Conservation (phyloP, 169 alveolate species). For the Babesia bigemina region DNA sequence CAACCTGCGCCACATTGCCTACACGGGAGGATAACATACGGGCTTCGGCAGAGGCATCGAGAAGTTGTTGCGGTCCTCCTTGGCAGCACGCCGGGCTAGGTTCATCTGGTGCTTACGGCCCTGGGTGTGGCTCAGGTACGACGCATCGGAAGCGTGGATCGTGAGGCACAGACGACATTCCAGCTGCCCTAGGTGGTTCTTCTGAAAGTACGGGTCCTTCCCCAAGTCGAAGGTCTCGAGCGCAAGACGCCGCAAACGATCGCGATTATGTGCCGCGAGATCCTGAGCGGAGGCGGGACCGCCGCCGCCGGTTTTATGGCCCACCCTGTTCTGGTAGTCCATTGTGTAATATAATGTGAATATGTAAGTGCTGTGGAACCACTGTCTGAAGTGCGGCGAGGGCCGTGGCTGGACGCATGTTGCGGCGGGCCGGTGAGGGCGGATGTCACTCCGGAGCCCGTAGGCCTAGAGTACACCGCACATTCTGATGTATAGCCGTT, state of each 20-base stretch:
- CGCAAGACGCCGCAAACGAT: slow-evolving; percentile 92
- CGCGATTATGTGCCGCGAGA: slow-evolving; percentile 93
- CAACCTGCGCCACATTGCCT: slow-evolving; percentile 24
- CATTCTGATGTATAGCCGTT: too few species aligned
- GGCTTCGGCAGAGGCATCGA: slow-evolving; percentile 78
- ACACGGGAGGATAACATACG: neutral
- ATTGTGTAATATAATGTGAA: slow-evolving; percentile 63
- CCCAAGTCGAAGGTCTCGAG: slow-evolving; percentile 94
- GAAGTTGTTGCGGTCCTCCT: slow-evolving; percentile 88
- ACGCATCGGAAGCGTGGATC: slow-evolving; percentile 96
- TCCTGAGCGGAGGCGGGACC: slow-evolving; percentile 95
- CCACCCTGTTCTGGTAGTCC: slow-evolving; percentile 96
- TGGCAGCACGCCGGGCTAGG: slow-evolving; percentile 93
- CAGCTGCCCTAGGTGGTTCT: slow-evolving; percentile 92
- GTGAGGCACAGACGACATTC: slow-evolving; percentile 96
- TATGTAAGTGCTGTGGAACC: neutral
- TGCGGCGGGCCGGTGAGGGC: too few species aligned
- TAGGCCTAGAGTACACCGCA: too few species aligned
- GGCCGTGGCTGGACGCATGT: too few species aligned
- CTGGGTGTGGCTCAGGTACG: slow-evolving; percentile 97
- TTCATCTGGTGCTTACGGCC: slow-evolving; percentile 96
- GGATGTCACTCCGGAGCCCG: too few species aligned
- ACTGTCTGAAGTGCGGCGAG: too few species aligned
- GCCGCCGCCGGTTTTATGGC: slow-evolving; percentile 97
- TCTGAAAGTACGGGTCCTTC: slow-evolving; percentile 96